A percentile compares a stretch with the other conserved stretches of the same genome.
These are phyloP conservation scores for Saksenaea oblongispora DNA, from an alignment of 371 early-diverging fungal species.

Conservation along the genomic window DNA sequence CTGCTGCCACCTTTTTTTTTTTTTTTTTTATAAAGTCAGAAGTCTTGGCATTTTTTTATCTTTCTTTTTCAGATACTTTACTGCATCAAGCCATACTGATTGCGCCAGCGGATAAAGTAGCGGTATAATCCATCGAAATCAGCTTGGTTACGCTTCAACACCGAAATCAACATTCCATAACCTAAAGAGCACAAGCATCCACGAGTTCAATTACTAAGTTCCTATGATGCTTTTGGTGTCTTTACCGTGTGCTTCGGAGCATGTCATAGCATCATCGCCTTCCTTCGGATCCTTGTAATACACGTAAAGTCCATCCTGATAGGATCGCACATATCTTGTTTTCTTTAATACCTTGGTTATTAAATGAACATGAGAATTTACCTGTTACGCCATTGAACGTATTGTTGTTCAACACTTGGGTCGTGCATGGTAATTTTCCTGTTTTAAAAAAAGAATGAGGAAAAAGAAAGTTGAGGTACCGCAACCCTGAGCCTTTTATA, in stretches of 20 bases:
- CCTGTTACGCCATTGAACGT: conserved; percentile 28
- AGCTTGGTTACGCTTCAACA: conserved; percentile 56
- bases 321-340: conserved; percentile 43
- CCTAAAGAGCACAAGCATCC: conserved; percentile 25
- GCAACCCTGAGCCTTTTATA: neutral
- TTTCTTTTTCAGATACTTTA: conserved; percentile 10
- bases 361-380: neutral
- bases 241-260: conserved; percentile 55
- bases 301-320: conserved; percentile 44
- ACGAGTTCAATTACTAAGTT: too few relatives aligned
- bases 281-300: conserved; percentile 53
- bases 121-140: conserved; percentile 64
- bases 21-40: neutral
- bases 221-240: too few relatives aligned
- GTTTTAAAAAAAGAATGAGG: conserved; percentile 1
- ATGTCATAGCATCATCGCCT: conserved; percentile 41
- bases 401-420: conserved; percentile 28
- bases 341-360: neutral
- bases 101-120: conserved; percentile 57
- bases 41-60: neutral
- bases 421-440: conserved; percentile 3
- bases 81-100: conserved; percentile 60
- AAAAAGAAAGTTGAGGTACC: conserved; percentile 5
- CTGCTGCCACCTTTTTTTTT: conserved; percentile 55
- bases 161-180: conserved; percentile 66